These are phyloP conservation scores for Suillus fuscotomentosus DNA, from an alignment of 768 basidiomycete genomes.

Conservation along the genomic window DNA sequence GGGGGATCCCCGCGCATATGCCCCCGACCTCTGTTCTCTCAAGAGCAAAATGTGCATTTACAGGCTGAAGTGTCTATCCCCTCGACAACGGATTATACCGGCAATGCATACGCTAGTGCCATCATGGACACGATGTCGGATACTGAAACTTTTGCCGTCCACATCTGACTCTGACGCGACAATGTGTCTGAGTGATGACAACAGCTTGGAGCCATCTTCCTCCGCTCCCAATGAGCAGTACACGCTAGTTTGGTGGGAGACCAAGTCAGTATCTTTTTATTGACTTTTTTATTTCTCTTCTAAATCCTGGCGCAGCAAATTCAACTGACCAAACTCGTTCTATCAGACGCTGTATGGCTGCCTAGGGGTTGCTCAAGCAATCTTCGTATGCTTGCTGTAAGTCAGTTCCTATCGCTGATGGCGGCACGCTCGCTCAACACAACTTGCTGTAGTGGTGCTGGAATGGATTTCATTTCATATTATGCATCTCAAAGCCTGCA, in stretches of 20 bases:
- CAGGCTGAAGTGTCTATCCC: background rate
- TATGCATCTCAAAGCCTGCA: constrained; percentile 66
- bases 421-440: background rate
- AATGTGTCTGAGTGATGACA: no score
- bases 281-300: background rate
- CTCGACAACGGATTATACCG: background rate
- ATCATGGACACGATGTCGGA: no score
- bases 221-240: constrained; percentile 27
- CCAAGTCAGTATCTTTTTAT: constrained; percentile 39
- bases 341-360: constrained; percentile 66
- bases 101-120: background rate
- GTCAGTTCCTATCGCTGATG: constrained; percentile 14
- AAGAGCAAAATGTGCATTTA: background rate
- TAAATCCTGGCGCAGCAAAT: constrained; percentile 34
- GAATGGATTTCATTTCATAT: constrained; percentile 55
- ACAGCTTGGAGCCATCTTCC: background rate
- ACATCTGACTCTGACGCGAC: no score
- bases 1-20: background rate
- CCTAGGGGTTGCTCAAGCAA: constrained; percentile 55
- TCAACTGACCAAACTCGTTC: constrained; percentile 49
- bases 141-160: no score
- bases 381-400: constrained; percentile 58
- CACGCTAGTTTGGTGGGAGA: constrained; percentile 73
- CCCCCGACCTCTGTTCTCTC: background rate
- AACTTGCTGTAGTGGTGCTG: constrained; percentile 39